Percentiles rank a stretch among this genome's conserved stretches.
phyloP scores from a whole-genome alignment of 176 grass and related monocot species.

The Saccharum spontaneum region DNA sequence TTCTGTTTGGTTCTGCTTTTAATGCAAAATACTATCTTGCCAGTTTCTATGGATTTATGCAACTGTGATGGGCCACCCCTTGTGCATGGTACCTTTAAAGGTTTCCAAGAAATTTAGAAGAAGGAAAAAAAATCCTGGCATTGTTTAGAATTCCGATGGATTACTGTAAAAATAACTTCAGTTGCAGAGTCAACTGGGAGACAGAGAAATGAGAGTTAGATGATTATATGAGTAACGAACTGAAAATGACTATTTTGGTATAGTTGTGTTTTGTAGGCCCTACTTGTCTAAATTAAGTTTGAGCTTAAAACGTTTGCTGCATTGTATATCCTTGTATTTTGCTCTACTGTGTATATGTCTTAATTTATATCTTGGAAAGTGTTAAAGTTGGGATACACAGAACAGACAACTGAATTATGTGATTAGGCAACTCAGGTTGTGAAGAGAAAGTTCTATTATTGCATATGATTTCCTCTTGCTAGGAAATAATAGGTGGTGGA shows the following conservation, averaged over 20 bases:
- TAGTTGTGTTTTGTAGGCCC: neutral
- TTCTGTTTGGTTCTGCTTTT: neutral
- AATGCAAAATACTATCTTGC: neutral
- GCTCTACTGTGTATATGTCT: neutral
- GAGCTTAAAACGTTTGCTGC: neutral
- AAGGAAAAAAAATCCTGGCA: neutral
- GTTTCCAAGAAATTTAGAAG: neutral
- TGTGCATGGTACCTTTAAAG: neutral
- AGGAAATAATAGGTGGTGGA: neutral
- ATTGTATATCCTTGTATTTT: neutral
- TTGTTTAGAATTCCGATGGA: neutral
- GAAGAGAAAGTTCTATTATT: neutral
- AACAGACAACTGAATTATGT: neutral
- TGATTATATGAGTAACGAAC: constrained; percentile 1
- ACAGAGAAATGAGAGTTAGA: neutral
- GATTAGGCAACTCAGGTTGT: neutral
- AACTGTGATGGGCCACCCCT: neutral
- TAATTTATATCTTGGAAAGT: neutral
- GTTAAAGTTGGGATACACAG: constrained; percentile 3
- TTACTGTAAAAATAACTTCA: neutral
- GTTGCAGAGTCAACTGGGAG: neutral
- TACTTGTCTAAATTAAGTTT: neutral
- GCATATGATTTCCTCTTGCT: neutral
- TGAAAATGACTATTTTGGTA: neutral
- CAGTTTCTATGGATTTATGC: neutral